A percentile compares a stretch with the other conserved stretches of the same genome.
These are phyloP conservation scores for Athelia sp. DNA, from an alignment of 1,284 basidiomycete species.

Conservation along the genomic window DNA sequence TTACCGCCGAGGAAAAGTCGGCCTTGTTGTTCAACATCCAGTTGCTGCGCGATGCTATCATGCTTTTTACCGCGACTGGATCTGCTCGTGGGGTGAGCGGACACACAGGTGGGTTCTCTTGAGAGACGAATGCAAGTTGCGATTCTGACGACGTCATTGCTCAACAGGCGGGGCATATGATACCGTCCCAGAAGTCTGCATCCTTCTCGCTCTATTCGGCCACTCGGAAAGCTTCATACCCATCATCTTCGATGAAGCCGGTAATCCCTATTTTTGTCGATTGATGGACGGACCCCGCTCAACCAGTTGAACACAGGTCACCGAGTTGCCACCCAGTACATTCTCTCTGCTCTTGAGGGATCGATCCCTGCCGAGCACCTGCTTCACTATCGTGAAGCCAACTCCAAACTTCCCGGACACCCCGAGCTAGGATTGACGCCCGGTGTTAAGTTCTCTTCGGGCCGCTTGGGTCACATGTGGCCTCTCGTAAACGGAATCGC, in stretches of 20 bases:
- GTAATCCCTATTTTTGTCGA: slow-evolving; percentile 30
- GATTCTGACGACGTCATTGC: neutral
- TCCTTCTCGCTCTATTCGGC: slow-evolving; percentile 68
- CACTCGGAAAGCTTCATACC: slow-evolving; percentile 58
- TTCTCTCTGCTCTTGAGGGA: slow-evolving; percentile 73
- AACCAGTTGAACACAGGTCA: slow-evolving; percentile 50
- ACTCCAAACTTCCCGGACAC: slow-evolving; percentile 82
- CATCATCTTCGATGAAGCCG: slow-evolving; percentile 74
- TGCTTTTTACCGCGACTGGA: slow-evolving; percentile 78
- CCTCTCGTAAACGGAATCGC: slow-evolving; percentile 79
- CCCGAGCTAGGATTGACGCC: slow-evolving; percentile 83
- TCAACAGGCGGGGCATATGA: slow-evolving; percentile 73
- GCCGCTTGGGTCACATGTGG: slow-evolving; percentile 82
- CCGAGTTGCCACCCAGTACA: slow-evolving; percentile 83
- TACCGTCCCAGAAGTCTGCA: slow-evolving; percentile 77
- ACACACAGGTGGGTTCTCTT: slow-evolving; percentile 58
- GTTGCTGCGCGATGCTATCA: slow-evolving; percentile 76
- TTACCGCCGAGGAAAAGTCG: slow-evolving; percentile 54
- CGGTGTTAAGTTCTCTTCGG: slow-evolving; percentile 83
- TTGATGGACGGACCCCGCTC: slow-evolving; percentile 3
- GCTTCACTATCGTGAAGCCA: slow-evolving; percentile 77
- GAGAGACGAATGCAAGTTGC: neutral
- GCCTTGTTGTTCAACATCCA: slow-evolving; percentile 67
- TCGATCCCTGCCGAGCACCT: slow-evolving; percentile 68
- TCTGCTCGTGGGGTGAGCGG: slow-evolving; percentile 79